Conservation (phyloP, 2,329 filamentous ascomycete genomes). For the Colletotrichum costaricense region DNA sequence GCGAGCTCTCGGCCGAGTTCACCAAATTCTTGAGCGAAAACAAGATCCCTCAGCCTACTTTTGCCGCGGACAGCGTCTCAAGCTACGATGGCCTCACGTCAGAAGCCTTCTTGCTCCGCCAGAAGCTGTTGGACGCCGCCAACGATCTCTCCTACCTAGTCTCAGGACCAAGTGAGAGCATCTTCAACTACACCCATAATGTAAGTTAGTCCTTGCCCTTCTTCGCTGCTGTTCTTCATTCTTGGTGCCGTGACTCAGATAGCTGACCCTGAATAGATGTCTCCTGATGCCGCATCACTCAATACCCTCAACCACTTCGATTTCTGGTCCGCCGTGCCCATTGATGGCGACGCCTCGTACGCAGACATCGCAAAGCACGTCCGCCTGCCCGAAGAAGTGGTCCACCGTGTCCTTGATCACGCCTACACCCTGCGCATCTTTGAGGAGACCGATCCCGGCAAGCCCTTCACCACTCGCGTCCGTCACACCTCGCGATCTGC, state of each 20-base stretch:
- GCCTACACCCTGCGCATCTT: constrained; percentile 53
- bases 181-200: constrained; percentile 57
- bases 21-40: constrained; percentile 54
- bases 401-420: constrained; percentile 51
- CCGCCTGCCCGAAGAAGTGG: constrained; percentile 51
- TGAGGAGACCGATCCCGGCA: constrained; percentile 37
- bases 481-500: constrained; percentile 52
- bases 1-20: constrained; percentile 54
- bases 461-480: constrained; percentile 40
- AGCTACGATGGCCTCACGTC: constrained; percentile 54
- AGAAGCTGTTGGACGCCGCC: constrained; percentile 56
- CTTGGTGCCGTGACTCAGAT: no score
- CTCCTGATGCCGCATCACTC: constrained; percentile 56
- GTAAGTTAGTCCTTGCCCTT: constrained; percentile 40
- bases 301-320: constrained; percentile 63
- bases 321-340: constrained; percentile 62
- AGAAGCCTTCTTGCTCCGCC: constrained; percentile 56
- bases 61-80: constrained; percentile 55
- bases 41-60: constrained; percentile 53
- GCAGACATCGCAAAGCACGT: constrained; percentile 51
- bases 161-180: constrained; percentile 61
- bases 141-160: constrained; percentile 58
- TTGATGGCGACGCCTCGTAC: constrained; percentile 57
- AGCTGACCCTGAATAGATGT: constrained; percentile 42
- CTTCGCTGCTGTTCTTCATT: not conserved